phyloP scores from a whole-genome alignment of 768 basidiomycete genomes.

The Crucibulum laeve region DNA sequence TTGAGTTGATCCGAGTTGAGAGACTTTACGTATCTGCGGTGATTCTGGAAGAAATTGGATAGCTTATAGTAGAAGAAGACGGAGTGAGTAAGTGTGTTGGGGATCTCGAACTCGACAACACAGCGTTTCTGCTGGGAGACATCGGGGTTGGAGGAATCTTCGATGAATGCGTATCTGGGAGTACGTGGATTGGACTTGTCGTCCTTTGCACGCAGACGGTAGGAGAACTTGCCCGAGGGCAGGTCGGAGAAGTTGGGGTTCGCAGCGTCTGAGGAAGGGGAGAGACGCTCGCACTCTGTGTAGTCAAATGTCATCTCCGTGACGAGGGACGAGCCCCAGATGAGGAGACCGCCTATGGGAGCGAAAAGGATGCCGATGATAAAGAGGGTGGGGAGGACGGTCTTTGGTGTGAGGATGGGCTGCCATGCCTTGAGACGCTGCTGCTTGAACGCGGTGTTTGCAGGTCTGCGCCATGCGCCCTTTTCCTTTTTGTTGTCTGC shows the following conservation, averaged over 20 bases:
- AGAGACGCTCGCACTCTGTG: constrained; percentile 77
- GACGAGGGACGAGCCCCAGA: constrained; percentile 83
- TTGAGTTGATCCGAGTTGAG: constrained; percentile 80
- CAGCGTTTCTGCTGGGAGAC: constrained; percentile 65
- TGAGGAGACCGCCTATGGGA: constrained; percentile 90
- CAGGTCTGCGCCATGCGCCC: constrained; percentile 79
- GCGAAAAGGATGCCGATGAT: constrained; percentile 93
- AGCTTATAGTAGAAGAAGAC: constrained; percentile 96
- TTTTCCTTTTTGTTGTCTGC: constrained; percentile 74
- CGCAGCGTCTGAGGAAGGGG: constrained; percentile 34
- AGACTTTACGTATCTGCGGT: constrained; percentile 95
- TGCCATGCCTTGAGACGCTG: constrained; percentile 99
- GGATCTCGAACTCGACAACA: constrained; percentile 77
- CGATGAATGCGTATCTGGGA: constrained; percentile 76
- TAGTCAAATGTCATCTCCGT: constrained; percentile 96
- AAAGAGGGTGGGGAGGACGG: constrained; percentile 94
- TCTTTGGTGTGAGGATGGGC: constrained; percentile 97
- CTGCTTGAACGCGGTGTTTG: constrained; percentile 98
- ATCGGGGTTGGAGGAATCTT: constrained; percentile 42
- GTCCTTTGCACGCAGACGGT: constrained; percentile 54
- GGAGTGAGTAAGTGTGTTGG: constrained; percentile 64
- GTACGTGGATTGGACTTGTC: constrained; percentile 48
- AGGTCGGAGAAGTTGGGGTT: constrained; percentile 43
- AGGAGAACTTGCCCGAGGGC: constrained; percentile 63
- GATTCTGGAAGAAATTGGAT: constrained; percentile 97